phyloP scores from a whole-genome alignment of 2,329 filamentous ascomycete species.

The Curvularia spicifera region DNA sequence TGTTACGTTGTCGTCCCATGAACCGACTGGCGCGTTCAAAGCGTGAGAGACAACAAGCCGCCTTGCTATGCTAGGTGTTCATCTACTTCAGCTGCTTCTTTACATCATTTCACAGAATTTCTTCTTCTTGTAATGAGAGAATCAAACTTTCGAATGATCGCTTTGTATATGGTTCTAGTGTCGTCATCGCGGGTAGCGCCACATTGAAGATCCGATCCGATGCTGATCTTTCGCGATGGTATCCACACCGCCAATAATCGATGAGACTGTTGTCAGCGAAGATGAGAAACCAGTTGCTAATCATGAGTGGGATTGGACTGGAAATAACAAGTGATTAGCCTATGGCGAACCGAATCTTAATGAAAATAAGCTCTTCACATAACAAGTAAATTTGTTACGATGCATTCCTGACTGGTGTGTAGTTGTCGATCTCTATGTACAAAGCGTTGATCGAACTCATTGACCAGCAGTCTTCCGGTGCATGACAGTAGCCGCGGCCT shows the following conservation, averaged over 20 bases:
- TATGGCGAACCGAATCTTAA: too few relatives aligned
- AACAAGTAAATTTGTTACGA: neutral
- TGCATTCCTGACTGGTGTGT: neutral
- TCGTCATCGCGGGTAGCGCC: neutral
- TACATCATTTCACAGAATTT: neutral
- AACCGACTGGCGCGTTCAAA: too few relatives aligned
- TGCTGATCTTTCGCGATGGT: neutral
- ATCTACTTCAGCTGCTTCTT: neutral
- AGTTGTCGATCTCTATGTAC: conserved; percentile 7
- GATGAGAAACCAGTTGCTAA: neutral
- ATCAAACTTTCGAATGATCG: neutral
- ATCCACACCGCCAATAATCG: too few relatives aligned
- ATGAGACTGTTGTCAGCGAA: neutral
- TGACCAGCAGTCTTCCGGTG: conserved; percentile 38
- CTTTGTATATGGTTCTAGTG: neutral
- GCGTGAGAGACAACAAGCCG: neutral
- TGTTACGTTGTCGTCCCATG: neutral
- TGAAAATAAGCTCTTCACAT: neutral
- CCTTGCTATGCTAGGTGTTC: neutral
- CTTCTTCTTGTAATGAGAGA: neutral
- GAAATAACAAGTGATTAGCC: neutral
- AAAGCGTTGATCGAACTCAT: conserved; percentile 12
- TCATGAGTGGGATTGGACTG: neutral
- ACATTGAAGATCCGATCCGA: neutral
- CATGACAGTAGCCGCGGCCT: conserved; percentile 49